Base-by-base conservation (phyloP, 805 yeast species). In the Hanseniaspora singularis region DNA sequence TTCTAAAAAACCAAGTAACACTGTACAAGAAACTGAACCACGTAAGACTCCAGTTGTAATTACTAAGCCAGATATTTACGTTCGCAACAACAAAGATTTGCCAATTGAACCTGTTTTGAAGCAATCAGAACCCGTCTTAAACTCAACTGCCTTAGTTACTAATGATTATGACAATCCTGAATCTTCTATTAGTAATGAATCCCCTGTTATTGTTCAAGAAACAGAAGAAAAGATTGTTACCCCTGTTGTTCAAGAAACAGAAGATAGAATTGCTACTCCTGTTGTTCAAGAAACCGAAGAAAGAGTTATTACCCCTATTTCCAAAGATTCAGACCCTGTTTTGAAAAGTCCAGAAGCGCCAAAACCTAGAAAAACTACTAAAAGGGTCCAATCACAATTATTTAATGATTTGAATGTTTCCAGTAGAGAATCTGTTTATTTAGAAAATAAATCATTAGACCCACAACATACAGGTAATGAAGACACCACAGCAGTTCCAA, bases 391-490 rank as follows among this genome's bases (percentile, higher is more conserved):
- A 28, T 34, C 46, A 2, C 38, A 46, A 33, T 20, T 38, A 12
- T 48, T 45, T 26, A 33, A 16, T 19, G 49, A 47, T 33, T 38
- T 41, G 49, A 40, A 36, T 38, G 41, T 44, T 33, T 40, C 34
- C 38, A 26, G 38, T 9, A 36, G 31, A 10, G 41, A 32, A 24
- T 50, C 56, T 3, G 47, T 55, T 10, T 37, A 60, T n/a, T 45
- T 53, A 14, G 44, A 58, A 12, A 62, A 59, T 31, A 52, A 59
- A 16, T 59, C 64, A 11, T 38, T 59, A 26, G 66, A 66, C 46
- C 67, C 73, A 20, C 75, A 71, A 50, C 51, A 53, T 11, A 69
- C 75, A 18, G 73, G 74, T 2, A 33, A 27, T 5, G 27, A 27
- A 4, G 28, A 20, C 15, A 33, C 28, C 15, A 30, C 22, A 16